Conservation (phyloP, 805 yeast genomes). For the Scheffersomyces spartinae region DNA sequence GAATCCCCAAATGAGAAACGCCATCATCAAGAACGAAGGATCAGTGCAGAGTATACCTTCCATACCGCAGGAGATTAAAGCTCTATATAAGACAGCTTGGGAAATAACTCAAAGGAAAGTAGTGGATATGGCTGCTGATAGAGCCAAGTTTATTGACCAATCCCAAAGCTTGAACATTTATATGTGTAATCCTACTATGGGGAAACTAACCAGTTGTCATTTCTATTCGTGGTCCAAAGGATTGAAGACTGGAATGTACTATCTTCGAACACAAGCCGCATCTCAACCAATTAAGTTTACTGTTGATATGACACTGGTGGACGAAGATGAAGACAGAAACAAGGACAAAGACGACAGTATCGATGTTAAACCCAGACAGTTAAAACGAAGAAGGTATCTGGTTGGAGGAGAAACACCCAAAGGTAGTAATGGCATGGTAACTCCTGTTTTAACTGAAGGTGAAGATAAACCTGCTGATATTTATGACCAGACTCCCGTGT, state of each 20-base stretch:
- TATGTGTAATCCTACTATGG: conserved; percentile 26
- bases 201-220: conserved; percentile 37
- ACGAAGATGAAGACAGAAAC: too few species aligned
- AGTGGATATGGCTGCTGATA: conserved; percentile 77
- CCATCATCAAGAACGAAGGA: conserved; percentile 67
- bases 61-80: conserved; percentile 67
- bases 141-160: conserved; percentile 57
- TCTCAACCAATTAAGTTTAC: conserved; percentile 93
- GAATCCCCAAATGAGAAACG: conserved; percentile 69
- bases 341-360: conserved; percentile 2
- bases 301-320: too few species aligned
- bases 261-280: conserved; percentile 63
- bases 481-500: conserved; percentile 21
- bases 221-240: conserved; percentile 41
- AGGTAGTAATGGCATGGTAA: too few species aligned
- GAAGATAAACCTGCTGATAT: conserved; percentile 13
- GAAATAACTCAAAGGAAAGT: conserved; percentile 80
- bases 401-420: too few species aligned
- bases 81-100: conserved; percentile 91
- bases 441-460: too few species aligned
- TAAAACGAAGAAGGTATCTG: too few species aligned
- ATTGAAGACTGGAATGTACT: conserved; percentile 38
- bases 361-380: too few species aligned
- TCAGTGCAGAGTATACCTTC: conserved; percentile 68
- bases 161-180: conserved; percentile 20